A percentile compares a stretch with the other conserved stretches of the same genome.
phyloP scores from a whole-genome alignment of 352 stramenopile species.

The Globisporangium nunn region DNA sequence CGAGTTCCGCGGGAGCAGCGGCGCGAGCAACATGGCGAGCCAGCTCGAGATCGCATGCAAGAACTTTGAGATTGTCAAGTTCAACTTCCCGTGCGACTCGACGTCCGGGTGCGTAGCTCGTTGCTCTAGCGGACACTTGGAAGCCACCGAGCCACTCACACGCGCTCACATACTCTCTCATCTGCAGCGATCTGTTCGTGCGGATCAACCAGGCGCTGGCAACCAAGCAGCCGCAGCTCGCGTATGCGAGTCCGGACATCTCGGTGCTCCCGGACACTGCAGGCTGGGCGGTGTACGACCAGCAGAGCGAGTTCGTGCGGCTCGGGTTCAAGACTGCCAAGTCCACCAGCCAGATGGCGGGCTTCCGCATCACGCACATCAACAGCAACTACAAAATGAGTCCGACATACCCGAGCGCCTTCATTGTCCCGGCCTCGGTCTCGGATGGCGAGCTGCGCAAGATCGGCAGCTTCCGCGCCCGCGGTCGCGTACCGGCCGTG shows the following conservation, averaged over 20 bases:
- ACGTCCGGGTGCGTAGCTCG: conserved; percentile 36
- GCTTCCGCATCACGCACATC: conserved; percentile 57
- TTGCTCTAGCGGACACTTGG: background rate
- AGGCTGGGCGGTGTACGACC: conserved; percentile 55
- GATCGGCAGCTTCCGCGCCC: conserved; percentile 88
- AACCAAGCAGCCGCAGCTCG: conserved; percentile 40
- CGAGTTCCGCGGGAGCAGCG: conserved; percentile 33
- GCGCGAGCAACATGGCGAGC: conserved; percentile 36
- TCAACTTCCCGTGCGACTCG: conserved; percentile 60
- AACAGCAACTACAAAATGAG: conserved; percentile 81
- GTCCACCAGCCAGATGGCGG: conserved; percentile 23
- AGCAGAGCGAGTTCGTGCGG: conserved; percentile 47
- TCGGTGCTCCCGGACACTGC: conserved; percentile 29
- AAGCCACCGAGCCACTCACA: too few relatives aligned
- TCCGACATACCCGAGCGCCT: conserved; percentile 66
- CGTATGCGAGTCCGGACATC: conserved; percentile 35
- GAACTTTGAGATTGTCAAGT: conserved; percentile 79
- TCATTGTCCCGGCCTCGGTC: conserved; percentile 89
- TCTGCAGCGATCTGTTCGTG: conserved; percentile 48
- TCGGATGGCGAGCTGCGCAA: conserved; percentile 88
- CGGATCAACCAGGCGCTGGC: conserved; percentile 55
- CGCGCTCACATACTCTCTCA: too few relatives aligned
- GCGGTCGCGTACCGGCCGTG: conserved; percentile 88
- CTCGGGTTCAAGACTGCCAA: conserved; percentile 45
- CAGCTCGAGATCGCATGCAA: conserved; percentile 83